Base-by-base conservation (phyloP, 305 asterid genomes). In the Fraxinus nigra region DNA sequence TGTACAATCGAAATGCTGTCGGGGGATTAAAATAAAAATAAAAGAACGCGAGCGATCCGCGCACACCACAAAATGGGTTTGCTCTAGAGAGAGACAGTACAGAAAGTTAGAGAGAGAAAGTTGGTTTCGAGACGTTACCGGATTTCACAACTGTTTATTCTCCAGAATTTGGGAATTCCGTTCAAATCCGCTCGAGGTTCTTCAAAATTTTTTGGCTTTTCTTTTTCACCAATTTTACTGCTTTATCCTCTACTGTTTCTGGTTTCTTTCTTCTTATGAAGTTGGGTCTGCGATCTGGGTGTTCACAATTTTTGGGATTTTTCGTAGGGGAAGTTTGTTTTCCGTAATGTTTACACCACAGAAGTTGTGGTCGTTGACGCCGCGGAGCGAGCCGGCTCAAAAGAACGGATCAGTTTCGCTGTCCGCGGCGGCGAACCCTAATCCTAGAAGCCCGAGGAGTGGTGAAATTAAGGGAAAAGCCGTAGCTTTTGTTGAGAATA, bases 101-200 rank as follows among this genome's bases (percentile, higher is more conserved):
- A 82, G n/a, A 77, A 24, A 75, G 79, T 20, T 7, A 74, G 88
- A 84, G 87, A 90, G 89, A 88, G 87, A 86, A 63, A 84, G 90
- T 82, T 80, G 69, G 90, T 85, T 86, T 85, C 46, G 87, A 89
- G 87, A 86, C 93, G 92, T 90, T 88, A 87, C 89, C 97, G 97
- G 97, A 93, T 90, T 94, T 85, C 54, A 88, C 89, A 28, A 72
- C 88, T 79, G 77, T 82, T 83, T 81, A 85, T 92, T 80, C 84
- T 85, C 90, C 95, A 93, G 93, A 85, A 82, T 94, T 92, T 94
- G 91, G 93, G 93, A 90, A 83, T 85, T 89, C 84, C 81, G 87
- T 90, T 92, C 89, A 91, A 92, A 91, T 94, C 98, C 97, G 94
- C 87, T 81, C 84, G 83, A 80, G 92, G 88, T 89, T 87, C 86